Evolutionary conservation across 768 basidiomycete genomes (phyloP), one percentile per base, ranked within the genome.

Genomic region (Phaeotremella skinneri): DNA sequence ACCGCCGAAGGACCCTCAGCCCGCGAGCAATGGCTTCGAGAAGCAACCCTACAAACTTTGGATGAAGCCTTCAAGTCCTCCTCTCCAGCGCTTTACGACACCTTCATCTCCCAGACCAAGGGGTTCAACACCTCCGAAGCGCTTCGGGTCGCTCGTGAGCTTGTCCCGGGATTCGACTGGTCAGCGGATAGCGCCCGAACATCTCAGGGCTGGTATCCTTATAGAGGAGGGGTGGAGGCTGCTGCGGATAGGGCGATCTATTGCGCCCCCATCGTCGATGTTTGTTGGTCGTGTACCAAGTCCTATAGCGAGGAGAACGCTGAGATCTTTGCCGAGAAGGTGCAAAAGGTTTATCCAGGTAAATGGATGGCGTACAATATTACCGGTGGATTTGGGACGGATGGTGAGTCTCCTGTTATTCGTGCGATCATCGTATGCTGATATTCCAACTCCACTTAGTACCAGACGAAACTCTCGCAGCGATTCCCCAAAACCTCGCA

Each of bases 1-100:
- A 14, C 83, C 91, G 16, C 86, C 87, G 2, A 85, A 91, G 70
- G 82, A 82, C 20, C 81, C 91, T 53, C 81, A 84, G 54, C 82
- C 83, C 29, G 90, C 87, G 1, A 87, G 87, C 73, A 79, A 81
- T 26, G 76, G 79, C 45, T 88, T 87, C 41, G 82, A 81, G 56
- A 57, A 20, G 64, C 64, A 1, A 58, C 45, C 23, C 31, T 69
- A 13, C 20, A 26, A 2, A 50, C 47, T 3, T 27, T 63, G 6
- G 64, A 69, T 30, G 65, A 64, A 17, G 65, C 62, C 21, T 66
- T 66, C 59, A 32, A 56, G 26, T 23, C 23, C 3, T 48, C 56
- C 26, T 20, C 54, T 17, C 55, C 60, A 6, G 55, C 59, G 9
- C 30, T 39, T 4, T 65, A 30, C 45, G 65, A 64, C 1, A 20